These are phyloP conservation scores for Pythium aquatile DNA, from an alignment of 352 stramenopile genomes.

Conservation along the genomic window DNA sequence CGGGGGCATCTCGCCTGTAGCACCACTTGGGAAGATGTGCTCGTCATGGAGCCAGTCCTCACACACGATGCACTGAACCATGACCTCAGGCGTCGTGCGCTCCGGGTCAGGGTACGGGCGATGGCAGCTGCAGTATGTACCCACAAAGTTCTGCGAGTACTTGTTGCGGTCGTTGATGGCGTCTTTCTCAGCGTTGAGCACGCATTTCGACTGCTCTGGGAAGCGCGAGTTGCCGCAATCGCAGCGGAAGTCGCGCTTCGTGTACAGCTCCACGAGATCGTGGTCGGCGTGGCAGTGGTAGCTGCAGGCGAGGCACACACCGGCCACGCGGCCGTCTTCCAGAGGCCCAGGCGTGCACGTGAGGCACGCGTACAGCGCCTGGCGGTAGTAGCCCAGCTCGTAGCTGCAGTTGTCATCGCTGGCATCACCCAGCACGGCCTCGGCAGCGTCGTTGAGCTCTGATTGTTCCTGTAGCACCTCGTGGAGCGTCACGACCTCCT, in stretches of 20 bases:
- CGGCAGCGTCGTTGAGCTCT: slow-evolving; percentile 50
- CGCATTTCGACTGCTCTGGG: slow-evolving; percentile 36
- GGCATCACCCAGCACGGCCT: slow-evolving; percentile 57
- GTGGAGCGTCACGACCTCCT: slow-evolving; percentile 57
- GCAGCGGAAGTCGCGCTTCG: slow-evolving; percentile 70
- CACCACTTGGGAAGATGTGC: slow-evolving; percentile 39
- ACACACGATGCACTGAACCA: slow-evolving; percentile 77
- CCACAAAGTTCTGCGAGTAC: slow-evolving; percentile 76
- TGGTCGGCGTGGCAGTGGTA: slow-evolving; percentile 75
- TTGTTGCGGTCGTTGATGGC: slow-evolving; percentile 48
- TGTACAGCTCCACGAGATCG: slow-evolving; percentile 82
- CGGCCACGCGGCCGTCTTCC: slow-evolving; percentile 36
- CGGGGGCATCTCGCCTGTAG: slow-evolving; percentile 17
- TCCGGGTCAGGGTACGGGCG: slow-evolving; percentile 75
- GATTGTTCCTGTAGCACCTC: slow-evolving; percentile 60
- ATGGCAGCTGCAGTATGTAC: slow-evolving; percentile 68
- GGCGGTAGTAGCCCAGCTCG: slow-evolving; percentile 60
- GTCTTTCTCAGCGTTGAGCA: slow-evolving; percentile 53
- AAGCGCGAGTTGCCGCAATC: slow-evolving; percentile 76
- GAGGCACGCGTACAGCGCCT: slow-evolving; percentile 67
- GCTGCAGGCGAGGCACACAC: slow-evolving; percentile 69
- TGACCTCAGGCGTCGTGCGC: slow-evolving; percentile 58
- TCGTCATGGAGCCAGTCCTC: slow-evolving; percentile 81
- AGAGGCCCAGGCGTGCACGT: slow-evolving; percentile 57
- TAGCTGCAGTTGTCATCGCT: slow-evolving; percentile 72